Base-by-base conservation (phyloP, 1,284 basidiomycete species). In the Entoloma clypeatum region DNA sequence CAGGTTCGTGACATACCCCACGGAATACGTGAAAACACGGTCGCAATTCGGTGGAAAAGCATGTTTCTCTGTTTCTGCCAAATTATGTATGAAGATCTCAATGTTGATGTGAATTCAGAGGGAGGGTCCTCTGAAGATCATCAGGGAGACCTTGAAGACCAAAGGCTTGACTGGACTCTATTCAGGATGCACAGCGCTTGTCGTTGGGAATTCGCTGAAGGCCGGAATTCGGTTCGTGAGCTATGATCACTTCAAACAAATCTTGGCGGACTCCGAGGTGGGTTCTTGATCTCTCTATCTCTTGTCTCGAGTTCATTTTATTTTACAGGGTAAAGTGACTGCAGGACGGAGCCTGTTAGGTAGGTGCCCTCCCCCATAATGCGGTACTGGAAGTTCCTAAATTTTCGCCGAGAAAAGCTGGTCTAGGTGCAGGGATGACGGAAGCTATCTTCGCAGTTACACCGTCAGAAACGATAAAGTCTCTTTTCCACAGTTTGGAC, bases 381-480 rank as follows among this genome's bases (percentile, higher is more conserved):
- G 13, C 24, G 19, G 29, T 6, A 13, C 29, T 8, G 17, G 43
- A 2, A 7, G 19, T 32, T 29, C 27, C 39, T 39, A 31, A 43
- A 32, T 23, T 27, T 31, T 37, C 14, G 21, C 17, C 24, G 26
- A 37, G 16, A 60, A n/a, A n/a, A 81, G 92, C 96, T 37, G 95
- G 96, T 27, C 69, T 99, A 4, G 93, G 92, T 30, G 96, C 96
- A 2, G 95, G 96, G 7, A 84, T 96, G 81, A 86, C 76, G 61
- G 95, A 99, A 64, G 94, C 95, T 1, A 62, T 98, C 18, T 81
- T 98, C 44, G 95, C 94, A 1, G 95, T 98, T 5, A 98, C 95
- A 0, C 96, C 95, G 1, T 93, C 90, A 6, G 95, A 99, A 65
- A 98, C 95, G 0, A 97, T 99, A 72, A 99, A 99, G 92, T 93